Evolutionary conservation across 1,284 basidiomycete genomes (phyloP).

Genomic region (Malassezia pachydermatis): DNA sequence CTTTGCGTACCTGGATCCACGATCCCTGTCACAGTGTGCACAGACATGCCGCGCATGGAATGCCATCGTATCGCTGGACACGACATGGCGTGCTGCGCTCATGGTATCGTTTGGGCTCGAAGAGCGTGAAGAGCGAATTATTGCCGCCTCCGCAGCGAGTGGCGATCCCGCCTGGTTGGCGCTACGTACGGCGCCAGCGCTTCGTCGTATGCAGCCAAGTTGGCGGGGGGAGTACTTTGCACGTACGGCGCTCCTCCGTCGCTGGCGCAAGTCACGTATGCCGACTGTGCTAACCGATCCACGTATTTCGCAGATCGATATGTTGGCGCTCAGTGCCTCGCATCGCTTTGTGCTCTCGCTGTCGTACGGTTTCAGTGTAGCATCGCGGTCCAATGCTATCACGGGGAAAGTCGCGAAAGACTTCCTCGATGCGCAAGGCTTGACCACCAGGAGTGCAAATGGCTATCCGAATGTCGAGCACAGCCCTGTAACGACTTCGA

Average conservation of each 20-base stretch:
- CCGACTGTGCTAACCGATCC: constrained; percentile 52
- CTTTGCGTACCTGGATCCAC: constrained; percentile 64
- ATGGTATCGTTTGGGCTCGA: constrained; percentile 61
- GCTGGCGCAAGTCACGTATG: constrained; percentile 62
- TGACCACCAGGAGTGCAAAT: constrained; percentile 56
- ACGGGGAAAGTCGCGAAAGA: constrained; percentile 61
- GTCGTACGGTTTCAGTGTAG: constrained; percentile 62
- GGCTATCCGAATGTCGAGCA: constrained; percentile 71
- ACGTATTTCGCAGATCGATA: constrained; percentile 33
- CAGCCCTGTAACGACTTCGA: constrained; percentile 57
- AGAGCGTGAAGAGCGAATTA: constrained; percentile 53
- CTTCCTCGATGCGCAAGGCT: constrained; percentile 61
- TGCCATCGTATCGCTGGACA: constrained; percentile 64
- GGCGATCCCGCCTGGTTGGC: constrained; percentile 9
- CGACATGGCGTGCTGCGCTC: constrained; percentile 74
- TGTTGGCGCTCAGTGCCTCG: constrained; percentile 52
- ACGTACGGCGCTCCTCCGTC: constrained; percentile 44
- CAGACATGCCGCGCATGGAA: constrained; percentile 56
- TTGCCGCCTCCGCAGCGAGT: constrained; percentile 48
- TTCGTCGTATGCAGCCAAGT: constrained; percentile 54
- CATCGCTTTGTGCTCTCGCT: constrained; percentile 56
- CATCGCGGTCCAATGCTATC: constrained; percentile 63
- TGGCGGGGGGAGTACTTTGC: constrained; percentile 39
- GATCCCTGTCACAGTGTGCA: constrained; percentile 57
- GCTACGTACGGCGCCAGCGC: constrained; percentile 32